Base-by-base conservation (phyloP, 108 stramenopile genomes). In the Cyclotella baltica region DNA sequence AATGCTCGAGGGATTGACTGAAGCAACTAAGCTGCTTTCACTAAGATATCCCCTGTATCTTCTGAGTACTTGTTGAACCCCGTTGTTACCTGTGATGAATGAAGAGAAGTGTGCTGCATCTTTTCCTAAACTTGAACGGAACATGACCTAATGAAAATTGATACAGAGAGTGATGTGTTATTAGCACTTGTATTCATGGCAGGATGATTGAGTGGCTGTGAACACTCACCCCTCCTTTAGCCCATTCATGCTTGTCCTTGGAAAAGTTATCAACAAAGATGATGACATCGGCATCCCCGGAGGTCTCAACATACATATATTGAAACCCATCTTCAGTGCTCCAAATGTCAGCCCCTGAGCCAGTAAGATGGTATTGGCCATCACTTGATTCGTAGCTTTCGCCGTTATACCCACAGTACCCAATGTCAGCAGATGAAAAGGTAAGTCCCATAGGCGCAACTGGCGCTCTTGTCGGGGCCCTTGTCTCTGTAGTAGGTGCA, bases 221-320 rank as follows among this genome's bases (percentile, higher is more conserved):
- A 22, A 40, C 2, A 40, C 46, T 65, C 25, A 65, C 28, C 18
- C 64, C 64, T 34, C 25, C 27, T 40, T 65, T 65, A 25, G 64
- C 64, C 64, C 40, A 43, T 10, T 43, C 40, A 13, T 43, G 40
- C 40, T 43, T 43, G 40, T 43, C 56, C 10, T 29, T 23, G 9
- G 53, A 55, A 55, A 82, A 52, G 34, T 40, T 64, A 19, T 75
- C 57, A 50, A 82, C 20, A 28, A 75, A 53, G 13, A 69, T 69
- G 9, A 70, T 63, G 40, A 82, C 51, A 4, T 70, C 73, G 15
- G 55, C 58, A 72, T 82, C 81, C 0, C 81, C 81, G 16, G 81
- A 76, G 15, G 75, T 82, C 52, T 75, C 73, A 22, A 82, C 46
- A 37, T 58, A 76, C 81, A 82, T 72, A 29, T 72, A 82, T 62